phyloP scores from a whole-genome alignment of 345 rosid genomes.

The Erucastrum elatum region DNA sequence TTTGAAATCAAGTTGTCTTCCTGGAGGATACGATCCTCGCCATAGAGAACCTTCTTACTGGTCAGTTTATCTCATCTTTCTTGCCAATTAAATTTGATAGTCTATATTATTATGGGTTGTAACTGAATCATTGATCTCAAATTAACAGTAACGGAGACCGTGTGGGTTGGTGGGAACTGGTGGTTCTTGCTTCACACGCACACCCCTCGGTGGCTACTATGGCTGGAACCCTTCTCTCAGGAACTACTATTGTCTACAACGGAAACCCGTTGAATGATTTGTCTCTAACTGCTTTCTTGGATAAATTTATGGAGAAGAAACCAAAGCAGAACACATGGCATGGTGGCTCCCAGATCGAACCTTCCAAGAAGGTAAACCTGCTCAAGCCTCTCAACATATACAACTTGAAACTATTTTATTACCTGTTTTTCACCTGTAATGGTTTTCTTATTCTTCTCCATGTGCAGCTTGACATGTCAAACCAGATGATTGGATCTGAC shows the following conservation, averaged over 20 bases:
- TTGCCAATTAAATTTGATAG: too few species aligned
- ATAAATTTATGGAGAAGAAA: conserved; percentile 99
- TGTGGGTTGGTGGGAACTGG: conserved; percentile 93
- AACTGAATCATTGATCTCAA: conserved; percentile 15
- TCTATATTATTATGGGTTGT: background rate
- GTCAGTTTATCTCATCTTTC: conserved; percentile 41
- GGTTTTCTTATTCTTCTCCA: background rate
- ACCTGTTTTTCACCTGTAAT: background rate
- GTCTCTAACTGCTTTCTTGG: conserved; percentile 78
- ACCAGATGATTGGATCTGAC: conserved; percentile 75
- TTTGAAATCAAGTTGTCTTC: conserved; percentile 45
- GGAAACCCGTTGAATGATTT: conserved; percentile 84
- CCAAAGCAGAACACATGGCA: conserved; percentile 83
- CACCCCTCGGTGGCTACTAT: conserved; percentile 98
- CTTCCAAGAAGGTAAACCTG: conserved; percentile 74
- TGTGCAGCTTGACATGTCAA: conserved; percentile 75
- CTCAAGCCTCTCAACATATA: conserved; percentile 4
- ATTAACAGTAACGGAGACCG: conserved; percentile 75
- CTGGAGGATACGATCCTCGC: conserved; percentile 90
- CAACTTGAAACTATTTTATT: conserved; percentile 8
- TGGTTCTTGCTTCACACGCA: conserved; percentile 76
- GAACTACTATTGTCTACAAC: conserved; percentile 81
- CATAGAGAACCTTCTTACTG: conserved; percentile 93
- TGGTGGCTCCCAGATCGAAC: conserved; percentile 97
- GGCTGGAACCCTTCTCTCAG: conserved; percentile 93